Conservation (phyloP, 2,329 filamentous ascomycete genomes). For the Pseudogymnoascus sp. region DNA sequence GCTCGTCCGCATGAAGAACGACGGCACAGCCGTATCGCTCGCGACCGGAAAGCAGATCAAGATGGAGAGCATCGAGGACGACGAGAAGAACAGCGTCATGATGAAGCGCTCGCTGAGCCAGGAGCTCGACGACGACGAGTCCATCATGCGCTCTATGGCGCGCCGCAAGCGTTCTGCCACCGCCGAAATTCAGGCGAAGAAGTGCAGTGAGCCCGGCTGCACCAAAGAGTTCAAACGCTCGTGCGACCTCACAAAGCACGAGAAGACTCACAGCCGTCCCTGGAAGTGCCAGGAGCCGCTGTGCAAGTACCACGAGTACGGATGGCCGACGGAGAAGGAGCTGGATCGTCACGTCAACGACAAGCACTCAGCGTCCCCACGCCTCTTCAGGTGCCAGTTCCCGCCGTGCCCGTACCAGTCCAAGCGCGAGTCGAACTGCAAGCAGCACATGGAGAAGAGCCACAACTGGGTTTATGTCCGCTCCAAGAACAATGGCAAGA, state of each 20-base stretch:
- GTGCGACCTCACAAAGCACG: constrained; percentile 96
- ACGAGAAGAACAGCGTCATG: constrained; percentile 37
- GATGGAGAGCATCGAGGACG: constrained; percentile 44
- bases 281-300: constrained; percentile 80
- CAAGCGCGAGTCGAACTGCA: constrained; percentile 93
- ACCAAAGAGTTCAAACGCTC: constrained; percentile 90
- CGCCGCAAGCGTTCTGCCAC: constrained; percentile 88
- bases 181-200: constrained; percentile 72
- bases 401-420: constrained; percentile 85
- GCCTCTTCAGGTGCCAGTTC: constrained; percentile 76
- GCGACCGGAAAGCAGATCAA: constrained; percentile 60
- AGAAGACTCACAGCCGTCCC: constrained; percentile 93
- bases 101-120: constrained; percentile 62
- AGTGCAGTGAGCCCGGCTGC: constrained; percentile 67
- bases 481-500: constrained; percentile 84
- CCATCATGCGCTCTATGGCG: constrained; percentile 86
- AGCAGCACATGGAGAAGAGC: constrained; percentile 97
- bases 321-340: constrained; percentile 97
- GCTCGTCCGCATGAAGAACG: constrained; percentile 72
- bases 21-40: constrained; percentile 72
- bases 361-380: constrained; percentile 76
- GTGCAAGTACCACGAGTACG: constrained; percentile 85
- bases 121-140: constrained; percentile 68
- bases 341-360: constrained; percentile 93
- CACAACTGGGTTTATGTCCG: constrained; percentile 87